These are phyloP conservation scores for Nannochloris sp. DNA, from an alignment of 139 green algal genomes.

Conservation along the genomic window DNA sequence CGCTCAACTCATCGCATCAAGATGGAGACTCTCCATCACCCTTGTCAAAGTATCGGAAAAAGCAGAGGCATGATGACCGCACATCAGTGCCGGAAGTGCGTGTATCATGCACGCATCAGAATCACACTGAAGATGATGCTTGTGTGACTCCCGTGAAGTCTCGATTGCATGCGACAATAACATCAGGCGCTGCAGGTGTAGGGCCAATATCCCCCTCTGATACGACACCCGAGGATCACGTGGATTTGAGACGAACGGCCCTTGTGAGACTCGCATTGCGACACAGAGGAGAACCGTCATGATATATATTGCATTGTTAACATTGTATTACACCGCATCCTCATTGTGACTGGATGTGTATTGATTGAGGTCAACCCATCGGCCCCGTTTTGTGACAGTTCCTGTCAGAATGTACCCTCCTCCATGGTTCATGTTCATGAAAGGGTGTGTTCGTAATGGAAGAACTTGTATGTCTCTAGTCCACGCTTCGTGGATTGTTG, in stretches of 20 bases:
- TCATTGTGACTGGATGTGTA: neutral
- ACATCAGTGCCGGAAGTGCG: too few relatives aligned
- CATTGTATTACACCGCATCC: neutral
- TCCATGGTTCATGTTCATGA: conserved; percentile 65
- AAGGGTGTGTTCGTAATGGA: conserved; percentile 65
- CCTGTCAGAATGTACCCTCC: conserved; percentile 74
- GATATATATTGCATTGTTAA: too few relatives aligned
- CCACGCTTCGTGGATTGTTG: conserved; percentile 59
- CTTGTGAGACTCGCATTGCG: conserved; percentile 3
- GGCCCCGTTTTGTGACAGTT: conserved; percentile 15
- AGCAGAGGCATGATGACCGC: too few relatives aligned
- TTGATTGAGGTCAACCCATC: neutral
- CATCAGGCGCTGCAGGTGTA: neutral
- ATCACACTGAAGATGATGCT: too few relatives aligned
- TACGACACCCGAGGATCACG: neutral
- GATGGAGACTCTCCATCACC: too few relatives aligned
- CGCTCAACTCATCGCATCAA: neutral
- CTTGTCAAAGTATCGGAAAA: too few relatives aligned
- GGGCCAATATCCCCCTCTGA: conserved; percentile 6
- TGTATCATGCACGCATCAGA: too few relatives aligned
- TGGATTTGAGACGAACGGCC: conserved; percentile 1
- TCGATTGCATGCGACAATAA: too few relatives aligned
- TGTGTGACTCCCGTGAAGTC: too few relatives aligned
- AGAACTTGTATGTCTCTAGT: conserved; percentile 72
- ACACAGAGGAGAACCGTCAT: too few relatives aligned